Conservation (phyloP, 306 rosid species). For the peach (Prunus persica) region DNA sequence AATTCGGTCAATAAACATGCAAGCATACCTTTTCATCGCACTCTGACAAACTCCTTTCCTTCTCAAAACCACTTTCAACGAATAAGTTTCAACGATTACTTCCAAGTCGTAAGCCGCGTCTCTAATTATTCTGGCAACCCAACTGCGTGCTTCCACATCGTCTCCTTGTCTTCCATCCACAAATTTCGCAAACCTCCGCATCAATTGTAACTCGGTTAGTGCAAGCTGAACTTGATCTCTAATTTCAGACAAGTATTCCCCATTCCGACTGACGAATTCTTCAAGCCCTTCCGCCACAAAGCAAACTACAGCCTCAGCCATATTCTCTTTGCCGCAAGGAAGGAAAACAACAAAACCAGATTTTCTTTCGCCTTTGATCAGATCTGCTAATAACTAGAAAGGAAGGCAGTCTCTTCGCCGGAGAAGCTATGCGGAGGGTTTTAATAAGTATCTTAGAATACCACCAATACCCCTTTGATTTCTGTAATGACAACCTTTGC, state of each 20-base stretch:
- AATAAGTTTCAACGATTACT: conserved; percentile 37
- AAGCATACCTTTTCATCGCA: conserved; percentile 24
- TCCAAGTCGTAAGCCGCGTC: neutral
- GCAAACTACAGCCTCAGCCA: neutral
- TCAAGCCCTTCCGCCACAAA: neutral
- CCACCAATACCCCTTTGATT: no score
- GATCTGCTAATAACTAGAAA: no score
- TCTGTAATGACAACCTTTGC: no score
- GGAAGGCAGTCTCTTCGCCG: no score
- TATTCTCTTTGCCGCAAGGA: neutral
- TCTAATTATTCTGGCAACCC: neutral
- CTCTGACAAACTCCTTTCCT: neutral
- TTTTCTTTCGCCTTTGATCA: neutral
- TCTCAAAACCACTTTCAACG: neutral
- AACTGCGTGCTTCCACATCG: neutral
- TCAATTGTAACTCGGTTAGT: neutral
- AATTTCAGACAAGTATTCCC: neutral
- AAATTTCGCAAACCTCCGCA: neutral
- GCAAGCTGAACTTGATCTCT: neutral
- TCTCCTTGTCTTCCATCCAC: neutral
- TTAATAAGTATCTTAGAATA: no score
- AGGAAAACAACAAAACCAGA: neutral
- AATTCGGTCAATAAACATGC: neutral
- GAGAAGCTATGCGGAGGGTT: no score
- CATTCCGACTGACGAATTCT: neutral